Base-by-base conservation (phyloP, 495 filamentous ascomycete genomes). In the Penicillium dipodomyicola region DNA sequence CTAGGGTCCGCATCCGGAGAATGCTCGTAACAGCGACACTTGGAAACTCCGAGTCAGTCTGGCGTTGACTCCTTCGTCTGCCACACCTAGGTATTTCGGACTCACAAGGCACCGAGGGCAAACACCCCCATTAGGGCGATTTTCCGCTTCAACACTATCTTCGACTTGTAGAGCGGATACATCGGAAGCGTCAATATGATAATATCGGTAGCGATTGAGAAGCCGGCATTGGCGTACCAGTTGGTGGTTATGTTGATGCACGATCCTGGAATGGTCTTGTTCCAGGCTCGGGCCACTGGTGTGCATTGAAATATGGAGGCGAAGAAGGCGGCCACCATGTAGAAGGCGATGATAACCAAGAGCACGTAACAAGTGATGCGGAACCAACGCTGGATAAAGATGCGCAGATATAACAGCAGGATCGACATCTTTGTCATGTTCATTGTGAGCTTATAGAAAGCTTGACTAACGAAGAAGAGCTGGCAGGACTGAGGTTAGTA, bases 221-320 rank as follows among this genome's bases (percentile, higher is more conserved):
- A 33, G 30, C 30, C 30, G 30, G 30, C 30, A 3, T 33, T 33
- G 30, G 30, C 30, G 4, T 33, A 54, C 61, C 73, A 75, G 58
- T 79, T 76, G 0, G 62, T 56, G 19, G 63, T 67, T 25, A 73
- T 66, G 32, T 76, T 53, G 45, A 79, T 72, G 60, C 76, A 80
- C 20, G 54, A 52, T 10, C 69, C 75, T 22, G 58, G 27, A 5
- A 62, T 57, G 7, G 55, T 56, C 29, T 71, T 69, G 22, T 72
- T 41, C 67, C 73, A 81, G 55, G 72, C 71, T 20, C 66, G 67
- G 6, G 57, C 41, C 22, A 81, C 59, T 11, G 77, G 77, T 0
- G 56, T 65, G 62, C 79, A 81, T 55, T 79, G 72, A 46, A 80
- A 74, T 52, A 73, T 62, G 19, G 69, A 75, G 7, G 59, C 65